Conservation (phyloP, 2,329 filamentous ascomycete genomes). For the Venturiaceae sp. region DNA sequence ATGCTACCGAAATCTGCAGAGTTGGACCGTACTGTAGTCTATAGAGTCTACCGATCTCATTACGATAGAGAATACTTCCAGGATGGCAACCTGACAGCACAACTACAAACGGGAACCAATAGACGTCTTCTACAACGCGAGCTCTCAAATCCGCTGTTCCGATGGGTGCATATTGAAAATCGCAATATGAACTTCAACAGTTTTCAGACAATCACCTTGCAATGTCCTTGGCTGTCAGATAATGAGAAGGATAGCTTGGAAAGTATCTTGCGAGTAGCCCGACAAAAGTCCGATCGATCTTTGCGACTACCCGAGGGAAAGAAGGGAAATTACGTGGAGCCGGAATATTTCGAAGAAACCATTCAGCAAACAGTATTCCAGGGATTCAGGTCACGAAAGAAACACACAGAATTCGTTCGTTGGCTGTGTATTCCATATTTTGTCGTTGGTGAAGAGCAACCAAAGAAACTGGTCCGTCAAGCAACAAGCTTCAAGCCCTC, state of each 20-base stretch:
- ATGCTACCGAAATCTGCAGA: not conserved
- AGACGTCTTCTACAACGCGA: not conserved
- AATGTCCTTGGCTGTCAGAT: constrained; percentile 9
- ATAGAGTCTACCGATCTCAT: not conserved
- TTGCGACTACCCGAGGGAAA: constrained; percentile 8
- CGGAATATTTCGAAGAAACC: constrained; percentile 10
- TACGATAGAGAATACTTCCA: not conserved
- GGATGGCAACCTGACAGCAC: not conserved
- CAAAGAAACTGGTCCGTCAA: not conserved
- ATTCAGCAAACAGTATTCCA: constrained; percentile 7
- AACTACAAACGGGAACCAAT: not conserved
- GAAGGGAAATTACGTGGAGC: constrained; percentile 10
- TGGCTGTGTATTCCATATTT: constrained; percentile 10
- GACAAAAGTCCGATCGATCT: constrained; percentile 10
- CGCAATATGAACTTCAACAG: constrained; percentile 8
- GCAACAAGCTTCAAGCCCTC: not conserved
- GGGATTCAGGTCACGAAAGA: constrained; percentile 6
- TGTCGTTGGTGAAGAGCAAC: constrained; percentile 2
- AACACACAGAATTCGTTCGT: constrained; percentile 5
- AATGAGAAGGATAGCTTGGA: constrained; percentile 4
- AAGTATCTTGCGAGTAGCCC: constrained; percentile 7
- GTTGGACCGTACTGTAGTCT: not conserved
- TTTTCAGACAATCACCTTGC: constrained; percentile 5
- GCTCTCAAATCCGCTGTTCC: not conserved
- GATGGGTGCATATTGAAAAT: constrained; percentile 8